phyloP scores from a whole-genome alignment of 495 filamentous ascomycete genomes.

The Aspergillus biplanus region DNA sequence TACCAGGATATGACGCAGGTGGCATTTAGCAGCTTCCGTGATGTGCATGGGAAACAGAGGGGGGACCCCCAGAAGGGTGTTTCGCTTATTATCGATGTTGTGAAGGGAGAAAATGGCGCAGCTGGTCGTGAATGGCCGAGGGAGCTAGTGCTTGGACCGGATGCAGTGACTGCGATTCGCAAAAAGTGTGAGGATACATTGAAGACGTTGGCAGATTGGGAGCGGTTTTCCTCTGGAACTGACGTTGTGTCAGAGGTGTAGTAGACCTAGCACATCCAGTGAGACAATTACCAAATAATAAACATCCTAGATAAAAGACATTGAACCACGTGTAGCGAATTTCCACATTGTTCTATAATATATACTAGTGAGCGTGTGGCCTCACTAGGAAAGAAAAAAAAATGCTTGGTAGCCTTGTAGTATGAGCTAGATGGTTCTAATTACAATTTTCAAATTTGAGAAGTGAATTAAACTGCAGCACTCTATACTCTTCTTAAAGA shows the following conservation, averaged over 20 bases:
- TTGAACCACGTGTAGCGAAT: no score
- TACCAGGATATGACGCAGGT: neutral
- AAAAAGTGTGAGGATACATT: conserved; percentile 14
- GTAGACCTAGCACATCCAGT: neutral
- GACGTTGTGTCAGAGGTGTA: neutral
- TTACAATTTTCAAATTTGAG: no score
- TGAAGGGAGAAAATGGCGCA: conserved; percentile 3
- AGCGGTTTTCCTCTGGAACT: neutral
- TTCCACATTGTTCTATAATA: no score
- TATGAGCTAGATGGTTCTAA: no score
- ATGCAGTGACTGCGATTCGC: conserved; percentile 11
- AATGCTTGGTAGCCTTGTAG: no score
- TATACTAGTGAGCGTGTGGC: no score
- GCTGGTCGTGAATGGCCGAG: conserved; percentile 4
- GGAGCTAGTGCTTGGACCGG: conserved; percentile 9
- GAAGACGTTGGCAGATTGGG: conserved; percentile 12
- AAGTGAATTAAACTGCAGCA: no score
- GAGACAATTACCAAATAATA: no score
- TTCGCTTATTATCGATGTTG: conserved; percentile 10
- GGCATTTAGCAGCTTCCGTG: neutral
- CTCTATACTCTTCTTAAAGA: no score
- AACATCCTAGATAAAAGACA: no score
- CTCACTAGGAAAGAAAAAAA: no score
- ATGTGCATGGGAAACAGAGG: neutral
- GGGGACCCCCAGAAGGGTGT: conserved; percentile 18